These are phyloP conservation scores for Penicillium sp. DNA, from an alignment of 2,329 filamentous ascomycete genomes.

Conservation along the genomic window DNA sequence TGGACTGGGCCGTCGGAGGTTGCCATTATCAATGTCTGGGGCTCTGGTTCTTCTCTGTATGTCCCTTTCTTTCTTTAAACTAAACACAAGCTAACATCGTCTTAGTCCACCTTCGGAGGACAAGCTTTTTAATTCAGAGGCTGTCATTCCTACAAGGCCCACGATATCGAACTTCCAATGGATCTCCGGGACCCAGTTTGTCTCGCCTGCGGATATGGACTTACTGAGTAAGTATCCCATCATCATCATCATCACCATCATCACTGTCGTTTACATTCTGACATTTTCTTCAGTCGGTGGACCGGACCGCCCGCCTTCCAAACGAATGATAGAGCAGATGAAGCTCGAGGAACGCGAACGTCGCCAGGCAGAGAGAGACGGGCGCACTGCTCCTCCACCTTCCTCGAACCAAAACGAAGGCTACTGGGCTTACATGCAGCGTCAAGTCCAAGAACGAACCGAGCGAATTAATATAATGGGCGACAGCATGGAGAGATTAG, in stretches of 20 bases:
- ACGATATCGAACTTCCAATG: slow-evolving; percentile 95
- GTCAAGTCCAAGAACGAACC: slow-evolving; percentile 85
- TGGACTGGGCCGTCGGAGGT: slow-evolving; percentile 89
- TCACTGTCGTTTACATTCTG: background rate
- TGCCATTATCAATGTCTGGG: slow-evolving; percentile 79
- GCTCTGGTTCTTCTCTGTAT: slow-evolving; percentile 62
- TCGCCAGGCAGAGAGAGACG: slow-evolving; percentile 35
- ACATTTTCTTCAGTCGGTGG: slow-evolving; percentile 60
- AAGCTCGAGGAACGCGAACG: slow-evolving; percentile 66
- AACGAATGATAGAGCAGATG: slow-evolving; percentile 78
- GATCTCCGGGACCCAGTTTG: slow-evolving; percentile 90
- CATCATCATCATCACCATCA: background rate
- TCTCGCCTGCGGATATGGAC: slow-evolving; percentile 83
- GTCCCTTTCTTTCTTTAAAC: slow-evolving; percentile 27
- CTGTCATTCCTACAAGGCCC: slow-evolving; percentile 71
- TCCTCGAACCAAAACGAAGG: slow-evolving; percentile 53
- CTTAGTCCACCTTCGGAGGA: slow-evolving; percentile 56
- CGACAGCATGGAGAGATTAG: slow-evolving; percentile 78
- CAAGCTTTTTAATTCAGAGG: slow-evolving; percentile 71
- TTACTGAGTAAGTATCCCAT: slow-evolving; percentile 56
- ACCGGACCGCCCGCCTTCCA: slow-evolving; percentile 79
- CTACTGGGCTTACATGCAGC: slow-evolving; percentile 73
- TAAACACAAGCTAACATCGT: slow-evolving; percentile 16
- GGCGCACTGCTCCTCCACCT: slow-evolving; percentile 27
- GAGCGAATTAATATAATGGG: slow-evolving; percentile 79